Evolutionary conservation across 2,329 filamentous ascomycete genomes (phyloP).

Genomic region (Fusarium protoensiforme): DNA sequence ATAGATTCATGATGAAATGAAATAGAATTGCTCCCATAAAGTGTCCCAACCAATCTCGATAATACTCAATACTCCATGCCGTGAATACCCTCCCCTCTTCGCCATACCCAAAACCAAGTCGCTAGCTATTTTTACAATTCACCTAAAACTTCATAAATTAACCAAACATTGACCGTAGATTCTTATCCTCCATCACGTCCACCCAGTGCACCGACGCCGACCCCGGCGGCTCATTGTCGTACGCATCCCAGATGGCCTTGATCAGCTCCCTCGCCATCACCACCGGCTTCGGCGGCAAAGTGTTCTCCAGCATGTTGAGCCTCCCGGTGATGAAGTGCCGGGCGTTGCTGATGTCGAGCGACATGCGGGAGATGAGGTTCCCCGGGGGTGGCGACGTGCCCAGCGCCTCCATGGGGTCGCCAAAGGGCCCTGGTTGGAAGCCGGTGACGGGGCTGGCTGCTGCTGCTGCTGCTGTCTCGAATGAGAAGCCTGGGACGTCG

Average conservation of each 20-base stretch:
- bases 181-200: conserved; percentile 54
- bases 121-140: neutral
- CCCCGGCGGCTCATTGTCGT: conserved; percentile 50
- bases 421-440: conserved; percentile 15
- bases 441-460: neutral
- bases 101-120: neutral
- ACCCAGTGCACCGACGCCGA: conserved; percentile 53
- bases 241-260: conserved; percentile 54
- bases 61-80: neutral
- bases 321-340: conserved; percentile 53
- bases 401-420: conserved; percentile 19
- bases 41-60: neutral
- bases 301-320: conserved; percentile 52
- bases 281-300: conserved; percentile 54
- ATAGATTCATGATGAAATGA: conserved; percentile 25
- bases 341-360: conserved; percentile 51
- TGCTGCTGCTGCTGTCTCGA: conserved; percentile 9
- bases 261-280: conserved; percentile 55
- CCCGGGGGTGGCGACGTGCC: conserved; percentile 10
- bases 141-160: conserved; percentile 13
- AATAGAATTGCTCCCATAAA: conserved; percentile 13
- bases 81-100: neutral
- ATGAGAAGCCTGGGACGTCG: conserved; percentile 27
- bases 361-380: conserved; percentile 39
- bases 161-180: conserved; percentile 49